Base-by-base conservation (phyloP, 1,139 yeast genomes). In the Diutina siamensis region DNA sequence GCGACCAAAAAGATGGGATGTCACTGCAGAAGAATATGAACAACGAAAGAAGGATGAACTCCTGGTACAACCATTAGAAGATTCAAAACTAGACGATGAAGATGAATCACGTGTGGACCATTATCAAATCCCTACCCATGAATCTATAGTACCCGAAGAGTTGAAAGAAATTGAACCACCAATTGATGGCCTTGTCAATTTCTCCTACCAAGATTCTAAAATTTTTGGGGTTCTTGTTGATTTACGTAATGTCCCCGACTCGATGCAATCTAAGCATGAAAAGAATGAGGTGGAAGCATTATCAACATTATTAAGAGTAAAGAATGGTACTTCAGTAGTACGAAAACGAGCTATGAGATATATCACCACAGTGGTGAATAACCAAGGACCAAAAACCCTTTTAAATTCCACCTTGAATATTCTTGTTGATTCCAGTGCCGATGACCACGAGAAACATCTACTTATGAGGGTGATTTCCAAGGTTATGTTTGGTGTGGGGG, bases 361-460 rank as follows among this genome's bases (percentile, higher is more conserved):
- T 40, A 60, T 89, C 21, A 76, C 86, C 1, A 87, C 80, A 46
- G 72, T 73, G 51, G 83, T 94, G 0, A 63, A 69, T 8, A 64
- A 63, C 13, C 76, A 80, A 54, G 97, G 97, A 0, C 82, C 96
- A 1, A 73, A 76, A 45, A 59, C 78, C 0, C 59, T 88, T 19
- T 82, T 89, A 55, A 75, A 77, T 48, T 81, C 78, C 50, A 70
- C 86, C 7, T 65, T 89, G 15, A 95, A 96, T 0, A 62, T 89
- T 17, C 63, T 89, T 35, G 66, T 83, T 57, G 96, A 87, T 51
- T 80, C 80, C 21, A 63, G 76, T 8, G 64, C 88, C 36, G 94
- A 83, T 52, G 94, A 85, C 46, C 88, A 81, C 53, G 97, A 89
- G 58, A 71, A 95, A 28, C 95, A 88, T 62, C 60, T 86, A 15